A percentile compares a stretch with the other conserved stretches of the same genome.
These are phyloP conservation scores for Arthrocladium fulminans DNA, from an alignment of 2,329 filamentous ascomycete genomes.

Conservation along the genomic window DNA sequence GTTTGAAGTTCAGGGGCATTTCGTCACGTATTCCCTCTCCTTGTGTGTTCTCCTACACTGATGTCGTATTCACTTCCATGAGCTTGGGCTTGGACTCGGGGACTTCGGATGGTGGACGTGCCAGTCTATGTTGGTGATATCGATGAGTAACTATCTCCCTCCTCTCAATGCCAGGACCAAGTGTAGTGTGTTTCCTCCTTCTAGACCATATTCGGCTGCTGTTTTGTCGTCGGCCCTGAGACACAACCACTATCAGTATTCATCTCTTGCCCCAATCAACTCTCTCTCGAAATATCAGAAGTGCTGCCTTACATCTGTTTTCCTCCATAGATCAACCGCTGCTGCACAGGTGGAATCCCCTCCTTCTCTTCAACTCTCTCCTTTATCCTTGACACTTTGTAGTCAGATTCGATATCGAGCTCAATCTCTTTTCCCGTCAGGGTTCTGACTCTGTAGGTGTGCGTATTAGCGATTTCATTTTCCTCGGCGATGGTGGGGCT, in stretches of 20 bases:
- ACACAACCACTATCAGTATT: not conserved
- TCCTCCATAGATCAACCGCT: constrained; percentile 89
- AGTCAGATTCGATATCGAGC: constrained; percentile 88
- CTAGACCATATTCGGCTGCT: constrained; percentile 78
- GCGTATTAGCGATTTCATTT: constrained; percentile 10
- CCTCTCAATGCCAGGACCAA: constrained; percentile 89
- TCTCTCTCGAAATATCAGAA: not conserved
- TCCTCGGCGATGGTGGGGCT: constrained; percentile 7
- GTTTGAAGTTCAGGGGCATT: not conserved
- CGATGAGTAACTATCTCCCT: not conserved
- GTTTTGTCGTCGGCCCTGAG: constrained; percentile 95
- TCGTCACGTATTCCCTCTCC: not conserved
- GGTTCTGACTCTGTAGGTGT: constrained; percentile 68
- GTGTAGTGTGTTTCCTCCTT: constrained; percentile 88
- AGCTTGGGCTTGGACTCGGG: not conserved
- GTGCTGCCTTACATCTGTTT: constrained; percentile 75
- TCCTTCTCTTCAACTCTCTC: constrained; percentile 99
- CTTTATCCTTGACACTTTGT: constrained; percentile 95
- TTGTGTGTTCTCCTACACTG: not conserved
- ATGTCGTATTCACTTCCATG: not conserved
- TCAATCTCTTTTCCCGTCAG: constrained; percentile 98
- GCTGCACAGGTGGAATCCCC: constrained; percentile 92
- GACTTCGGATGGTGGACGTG: not conserved
- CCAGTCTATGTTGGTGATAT: not conserved
- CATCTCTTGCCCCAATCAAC: not conserved